Base-by-base conservation (phyloP, 2,329 filamentous ascomycete species). In the Pochonia chlamydosporia region DNA sequence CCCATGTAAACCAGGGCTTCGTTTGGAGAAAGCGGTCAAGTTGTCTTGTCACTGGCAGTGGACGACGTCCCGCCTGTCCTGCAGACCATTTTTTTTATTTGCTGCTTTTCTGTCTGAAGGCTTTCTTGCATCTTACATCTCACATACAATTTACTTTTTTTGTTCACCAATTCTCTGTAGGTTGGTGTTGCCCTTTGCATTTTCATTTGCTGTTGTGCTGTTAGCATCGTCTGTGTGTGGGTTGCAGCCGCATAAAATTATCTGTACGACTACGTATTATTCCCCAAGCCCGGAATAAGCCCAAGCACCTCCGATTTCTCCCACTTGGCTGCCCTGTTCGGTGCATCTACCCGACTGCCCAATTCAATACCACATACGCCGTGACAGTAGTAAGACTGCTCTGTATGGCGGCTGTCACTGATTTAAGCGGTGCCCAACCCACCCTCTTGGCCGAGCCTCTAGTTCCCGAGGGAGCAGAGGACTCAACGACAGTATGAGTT, bases 401-500 rank as follows among this genome's bases (percentile, higher is more conserved):
- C 59, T 60, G 60, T 63, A 63, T 59, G 59, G 56, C 61, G 53
- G 50, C 55, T 59, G 56, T 61, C 57, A 62, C 62, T 62, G 63
- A 53, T 63, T 63, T 55, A 63, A 52, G 56, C 56, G 52, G 52
- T 54, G 55, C 56, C 56, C 63, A 54, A 49, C 54, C 53, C 60
- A 54, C 56, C 54, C 52, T 53, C 49, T 44, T 35, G 20, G 52
- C 49, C 43, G 52, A 52, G 48, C 51, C 49, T 49, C 25, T 45
- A 44, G 52, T 54, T 51, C 53, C 52, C 52, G 55, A 52, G 44
- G 55, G 51, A 50, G 52, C 56, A 44, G 58, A 57, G 54, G 59
- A 48, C 36, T 37, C 59, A 58, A 47, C 57, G 52, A 57, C 67
- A 71, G 69, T 72, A 73, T 72, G 70, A 71, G 57, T 59, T 59